Percentiles rank a stretch among this genome's conserved stretches.
phyloP scores from a whole-genome alignment of 768 basidiomycete species.

The Tulasnella sp. region DNA sequence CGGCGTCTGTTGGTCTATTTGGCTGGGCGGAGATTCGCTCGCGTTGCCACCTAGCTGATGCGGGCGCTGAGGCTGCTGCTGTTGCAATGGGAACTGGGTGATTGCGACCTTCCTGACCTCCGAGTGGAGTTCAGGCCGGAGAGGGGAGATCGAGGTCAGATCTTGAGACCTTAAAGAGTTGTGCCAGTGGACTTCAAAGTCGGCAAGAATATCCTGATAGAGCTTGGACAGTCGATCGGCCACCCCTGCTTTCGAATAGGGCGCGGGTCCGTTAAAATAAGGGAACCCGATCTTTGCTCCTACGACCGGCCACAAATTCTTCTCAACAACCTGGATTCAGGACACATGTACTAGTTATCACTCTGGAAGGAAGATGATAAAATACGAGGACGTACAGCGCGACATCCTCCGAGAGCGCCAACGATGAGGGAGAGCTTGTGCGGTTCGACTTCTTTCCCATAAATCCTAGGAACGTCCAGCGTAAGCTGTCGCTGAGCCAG shows the following conservation, averaged over 20 bases:
- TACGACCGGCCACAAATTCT: not conserved
- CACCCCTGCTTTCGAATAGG: not conserved
- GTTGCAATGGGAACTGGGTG: not conserved
- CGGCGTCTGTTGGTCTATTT: not conserved
- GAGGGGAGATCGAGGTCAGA: slow-evolving; percentile 1
- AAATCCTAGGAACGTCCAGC: not conserved
- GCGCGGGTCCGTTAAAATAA: not conserved
- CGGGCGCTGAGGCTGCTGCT: too few relatives aligned
- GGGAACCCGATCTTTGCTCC: slow-evolving; percentile 23
- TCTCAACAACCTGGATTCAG: slow-evolving; percentile 11
- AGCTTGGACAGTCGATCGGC: not conserved
- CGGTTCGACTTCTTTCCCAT: slow-evolving; percentile 14
- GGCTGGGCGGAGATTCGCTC: not conserved
- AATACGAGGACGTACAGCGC: not conserved
- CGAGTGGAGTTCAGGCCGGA: not conserved
- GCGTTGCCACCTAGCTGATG: not conserved
- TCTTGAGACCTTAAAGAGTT: not conserved
- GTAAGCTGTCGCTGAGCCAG: slow-evolving; percentile 3
- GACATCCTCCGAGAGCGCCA: slow-evolving; percentile 8
- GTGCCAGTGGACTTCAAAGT: slow-evolving; percentile 21
- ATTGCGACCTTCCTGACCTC: not conserved
- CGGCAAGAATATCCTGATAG: not conserved
- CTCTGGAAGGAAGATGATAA: too few relatives aligned
- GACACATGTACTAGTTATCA: too few relatives aligned
- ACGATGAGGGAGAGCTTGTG: slow-evolving; percentile 19